These are phyloP conservation scores for Suillus spraguei DNA, from an alignment of 768 basidiomycete genomes.

Conservation along the genomic window DNA sequence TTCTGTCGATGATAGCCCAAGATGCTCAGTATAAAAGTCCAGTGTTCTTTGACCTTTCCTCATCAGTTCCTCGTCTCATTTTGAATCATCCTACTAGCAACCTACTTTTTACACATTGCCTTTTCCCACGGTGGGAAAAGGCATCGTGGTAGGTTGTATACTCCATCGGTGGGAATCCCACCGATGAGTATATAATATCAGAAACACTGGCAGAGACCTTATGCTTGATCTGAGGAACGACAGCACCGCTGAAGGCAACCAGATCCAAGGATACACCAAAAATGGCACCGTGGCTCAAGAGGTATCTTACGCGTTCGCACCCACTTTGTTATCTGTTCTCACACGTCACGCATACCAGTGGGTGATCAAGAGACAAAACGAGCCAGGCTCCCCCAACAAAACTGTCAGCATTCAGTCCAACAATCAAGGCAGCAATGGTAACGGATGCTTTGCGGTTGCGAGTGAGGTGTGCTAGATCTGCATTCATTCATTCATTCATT, in stretches of 20 bases:
- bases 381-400: not conserved
- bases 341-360: not conserved
- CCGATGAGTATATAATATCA: not conserved
- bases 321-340: not conserved
- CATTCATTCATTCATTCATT: not conserved
- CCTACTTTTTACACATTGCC: not conserved
- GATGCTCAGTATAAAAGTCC: not conserved
- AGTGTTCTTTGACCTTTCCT: not conserved
- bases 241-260: not conserved
- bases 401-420: not conserved
- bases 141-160: too few species aligned
- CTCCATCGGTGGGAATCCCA: too few species aligned
- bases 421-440: not conserved
- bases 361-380: not conserved
- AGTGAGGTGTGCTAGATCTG: not conserved
- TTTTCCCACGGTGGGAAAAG: too few species aligned
- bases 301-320: not conserved
- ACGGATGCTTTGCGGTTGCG: not conserved
- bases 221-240: not conserved
- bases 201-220: not conserved
- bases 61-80: not conserved
- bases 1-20: not conserved
- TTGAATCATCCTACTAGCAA: not conserved
- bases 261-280: not conserved
- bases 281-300: not conserved